These are phyloP conservation scores for Tolypocladium album DNA, from an alignment of 2,329 filamentous ascomycete genomes.

Conservation along the genomic window DNA sequence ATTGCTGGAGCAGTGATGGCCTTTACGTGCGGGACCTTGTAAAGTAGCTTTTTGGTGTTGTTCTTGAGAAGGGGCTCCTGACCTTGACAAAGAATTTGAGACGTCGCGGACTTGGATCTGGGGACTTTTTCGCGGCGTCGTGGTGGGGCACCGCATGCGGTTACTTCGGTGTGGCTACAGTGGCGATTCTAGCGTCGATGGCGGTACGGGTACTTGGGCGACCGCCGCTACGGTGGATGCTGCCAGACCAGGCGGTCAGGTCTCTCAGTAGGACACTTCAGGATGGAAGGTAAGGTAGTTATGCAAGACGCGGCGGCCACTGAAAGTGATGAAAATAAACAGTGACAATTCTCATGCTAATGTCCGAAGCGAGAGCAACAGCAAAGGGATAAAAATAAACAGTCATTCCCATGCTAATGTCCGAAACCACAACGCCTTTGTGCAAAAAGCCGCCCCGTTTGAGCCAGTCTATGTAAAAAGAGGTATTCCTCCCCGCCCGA, in stretches of 20 bases:
- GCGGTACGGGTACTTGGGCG: neutral
- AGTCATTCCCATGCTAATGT: neutral
- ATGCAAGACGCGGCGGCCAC: neutral
- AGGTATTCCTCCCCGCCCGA: neutral
- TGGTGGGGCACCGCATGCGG: neutral
- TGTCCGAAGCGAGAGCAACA: neutral
- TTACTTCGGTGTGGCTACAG: neutral
- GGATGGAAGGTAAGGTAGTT: too few relatives aligned
- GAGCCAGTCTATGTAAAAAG: neutral
- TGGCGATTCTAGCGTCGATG: neutral
- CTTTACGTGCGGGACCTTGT: neutral
- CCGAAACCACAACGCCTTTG: neutral
- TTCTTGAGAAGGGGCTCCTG: neutral
- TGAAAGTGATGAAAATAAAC: neutral
- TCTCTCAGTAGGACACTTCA: neutral
- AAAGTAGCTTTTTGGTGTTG: neutral
- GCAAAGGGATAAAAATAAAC: neutral
- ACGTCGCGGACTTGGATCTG: neutral
- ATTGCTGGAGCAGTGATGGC: conserved; percentile 9
- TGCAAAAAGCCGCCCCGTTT: neutral
- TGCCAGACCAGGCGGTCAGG: too few relatives aligned
- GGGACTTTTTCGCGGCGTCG: conserved; percentile 1
- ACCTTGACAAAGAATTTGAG: neutral
- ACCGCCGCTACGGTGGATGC: neutral
- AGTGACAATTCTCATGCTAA: neutral